Evolutionary conservation across 2,329 filamentous ascomycete genomes (phyloP).

Genomic region (Incumbomyces delicatus): DNA sequence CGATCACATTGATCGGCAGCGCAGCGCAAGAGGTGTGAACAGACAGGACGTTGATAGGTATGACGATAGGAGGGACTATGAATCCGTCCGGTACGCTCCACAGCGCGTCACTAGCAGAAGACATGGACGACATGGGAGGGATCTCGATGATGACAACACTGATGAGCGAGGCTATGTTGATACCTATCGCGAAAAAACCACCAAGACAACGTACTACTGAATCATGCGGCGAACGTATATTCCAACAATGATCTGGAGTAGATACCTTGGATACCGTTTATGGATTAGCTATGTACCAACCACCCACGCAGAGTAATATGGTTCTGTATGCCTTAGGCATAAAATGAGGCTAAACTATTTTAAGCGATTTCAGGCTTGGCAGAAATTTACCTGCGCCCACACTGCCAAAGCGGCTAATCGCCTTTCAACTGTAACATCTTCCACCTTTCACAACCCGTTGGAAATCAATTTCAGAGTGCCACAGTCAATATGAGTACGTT

Average conservation of each 20-base stretch:
- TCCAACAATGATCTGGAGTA: no score
- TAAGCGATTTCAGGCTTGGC: no score
- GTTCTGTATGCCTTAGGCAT: no score
- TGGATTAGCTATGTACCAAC: no score
- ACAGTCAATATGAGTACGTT: constrained; percentile 11
- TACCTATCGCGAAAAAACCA: not conserved
- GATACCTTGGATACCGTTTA: no score
- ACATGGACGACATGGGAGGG: not conserved
- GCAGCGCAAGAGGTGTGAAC: not conserved
- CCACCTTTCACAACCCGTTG: no score
- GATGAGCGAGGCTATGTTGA: not conserved
- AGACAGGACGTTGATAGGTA: not conserved
- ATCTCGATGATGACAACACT: constrained; percentile 1
- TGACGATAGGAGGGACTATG: constrained; percentile 1
- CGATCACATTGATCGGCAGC: not conserved
- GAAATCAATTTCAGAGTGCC: not conserved
- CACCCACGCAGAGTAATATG: no score
- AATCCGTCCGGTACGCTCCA: not conserved
- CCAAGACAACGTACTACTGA: constrained; percentile 1
- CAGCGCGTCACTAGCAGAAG: not conserved
- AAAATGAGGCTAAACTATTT: no score
- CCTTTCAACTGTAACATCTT: no score
- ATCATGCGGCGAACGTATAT: not conserved
- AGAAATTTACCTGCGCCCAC: no score
- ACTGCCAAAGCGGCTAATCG: no score